Evolutionary conservation across 306 rosid genomes (phyloP), one percentile per base, ranked within the genome.

Genomic region (Vigna angularis): DNA sequence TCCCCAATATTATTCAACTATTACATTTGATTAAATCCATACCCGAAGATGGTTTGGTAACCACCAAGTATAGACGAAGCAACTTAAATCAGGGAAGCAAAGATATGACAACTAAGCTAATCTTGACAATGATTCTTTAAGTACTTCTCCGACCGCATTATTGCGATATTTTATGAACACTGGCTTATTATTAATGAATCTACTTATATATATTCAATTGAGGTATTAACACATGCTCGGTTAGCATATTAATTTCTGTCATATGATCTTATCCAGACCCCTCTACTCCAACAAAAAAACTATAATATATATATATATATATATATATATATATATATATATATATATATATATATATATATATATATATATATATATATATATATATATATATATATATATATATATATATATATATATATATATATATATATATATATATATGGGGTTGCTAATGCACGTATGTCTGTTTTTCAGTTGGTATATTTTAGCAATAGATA

Each of bases 91-190:
- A 65, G 32, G 24, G 47, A 15, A 26, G 52, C 71, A 36, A 66
- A 55, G 75, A 77, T 53, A 67, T 55, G 81, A 77, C 81, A 77
- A 42, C 74, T n/a, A 66, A 77, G 74, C 69, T 55, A 56, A 66
- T 67, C 75, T 66, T 56, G 9, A 28, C 7, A 38, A 65, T 22
- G 73, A 28, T 30, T 66, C 72, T 28, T 45, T 28, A 30, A 32
- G 42, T 62, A 63, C 24, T 48, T 75, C 68, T 40, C 57, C 2
- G 9, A 57, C 28, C 47, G 69, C 50, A 44, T 16, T 42, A 42
- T 66, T 66, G 70, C 32, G 40, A 66, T 66, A 66, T 66, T 66
- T 66, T 66, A 66, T 64, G 28, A 55, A 24, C 32, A 40, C 28
- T 40, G 5, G 32, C 70, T 56, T 42, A 6, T 34, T 15, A 42